Percentiles rank a stretch among this genome's conserved stretches.
These are phyloP conservation scores for Pseudognaphalium luteoalbum DNA, from an alignment of 129 eudicot genomes.

Conservation along the genomic window DNA sequence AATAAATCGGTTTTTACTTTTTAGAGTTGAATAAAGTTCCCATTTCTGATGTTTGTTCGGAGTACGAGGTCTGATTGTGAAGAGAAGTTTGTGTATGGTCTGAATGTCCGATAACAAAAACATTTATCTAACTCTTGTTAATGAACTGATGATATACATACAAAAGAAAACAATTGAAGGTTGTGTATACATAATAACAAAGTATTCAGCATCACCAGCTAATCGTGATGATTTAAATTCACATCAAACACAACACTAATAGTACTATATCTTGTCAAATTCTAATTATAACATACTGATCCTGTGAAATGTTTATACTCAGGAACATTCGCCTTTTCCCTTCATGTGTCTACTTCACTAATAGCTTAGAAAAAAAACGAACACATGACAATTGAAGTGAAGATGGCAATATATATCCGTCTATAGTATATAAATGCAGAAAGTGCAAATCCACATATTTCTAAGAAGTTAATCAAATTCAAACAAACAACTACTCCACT, in stretches of 20 bases:
- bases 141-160: not conserved
- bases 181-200: not conserved
- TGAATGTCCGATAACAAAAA: not conserved
- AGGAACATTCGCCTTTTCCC: not conserved
- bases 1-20: slow-evolving; percentile 2
- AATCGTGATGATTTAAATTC: not conserved
- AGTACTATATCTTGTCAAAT: not conserved
- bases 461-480: not conserved
- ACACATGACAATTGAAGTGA: no score
- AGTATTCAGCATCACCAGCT: not conserved
- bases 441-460: not conserved
- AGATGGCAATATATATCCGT: no score
- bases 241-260: no score
- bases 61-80: not conserved
- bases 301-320: not conserved
- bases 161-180: not conserved
- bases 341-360: not conserved
- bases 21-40: slow-evolving; percentile 12
- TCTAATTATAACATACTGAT: not conserved
- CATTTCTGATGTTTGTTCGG: not conserved
- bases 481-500: not conserved
- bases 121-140: not conserved
- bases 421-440: not conserved
- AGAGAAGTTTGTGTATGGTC: not conserved
- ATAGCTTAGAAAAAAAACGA: no score